phyloP scores from a whole-genome alignment of 768 basidiomycete genomes.

The Inosperma sp. region DNA sequence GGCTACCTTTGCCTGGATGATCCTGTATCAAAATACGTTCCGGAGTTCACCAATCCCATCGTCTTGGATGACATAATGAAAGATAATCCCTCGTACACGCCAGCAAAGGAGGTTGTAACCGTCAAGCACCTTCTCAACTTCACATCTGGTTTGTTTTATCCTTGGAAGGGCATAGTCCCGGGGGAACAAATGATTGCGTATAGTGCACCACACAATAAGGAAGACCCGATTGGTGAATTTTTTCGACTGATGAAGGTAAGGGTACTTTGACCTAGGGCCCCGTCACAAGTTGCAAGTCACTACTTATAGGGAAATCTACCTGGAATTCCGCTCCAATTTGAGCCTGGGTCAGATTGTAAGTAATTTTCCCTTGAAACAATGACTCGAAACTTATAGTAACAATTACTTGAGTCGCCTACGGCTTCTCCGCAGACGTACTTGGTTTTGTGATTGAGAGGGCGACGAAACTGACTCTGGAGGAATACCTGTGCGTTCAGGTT shows the following conservation, averaged over 20 bases:
- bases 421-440: conserved; percentile 18
- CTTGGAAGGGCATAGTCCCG: conserved; percentile 2
- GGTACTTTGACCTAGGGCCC: background rate
- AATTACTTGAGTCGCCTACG: conserved; percentile 22
- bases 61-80: too few species aligned
- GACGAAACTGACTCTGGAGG: conserved; percentile 23
- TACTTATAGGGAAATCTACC: too few species aligned
- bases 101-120: conserved; percentile 16
- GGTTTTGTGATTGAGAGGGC: conserved; percentile 27
- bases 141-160: conserved; percentile 20
- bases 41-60: conserved; percentile 29
- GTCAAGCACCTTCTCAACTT: conserved; percentile 21
- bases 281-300: background rate
- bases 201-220: conserved; percentile 9
- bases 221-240: conserved; percentile 17
- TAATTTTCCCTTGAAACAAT: background rate
- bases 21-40: conserved; percentile 24
- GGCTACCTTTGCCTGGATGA: conserved; percentile 28
- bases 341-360: conserved; percentile 29
- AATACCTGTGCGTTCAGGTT: conserved; percentile 22
- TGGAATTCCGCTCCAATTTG: conserved; percentile 24
- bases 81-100: conserved; percentile 1
- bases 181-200: conserved; percentile 9
- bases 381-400: too few species aligned
- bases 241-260: conserved; percentile 16